phyloP scores from a whole-genome alignment of 495 filamentous ascomycete species.

The Penicillium turbatum region DNA sequence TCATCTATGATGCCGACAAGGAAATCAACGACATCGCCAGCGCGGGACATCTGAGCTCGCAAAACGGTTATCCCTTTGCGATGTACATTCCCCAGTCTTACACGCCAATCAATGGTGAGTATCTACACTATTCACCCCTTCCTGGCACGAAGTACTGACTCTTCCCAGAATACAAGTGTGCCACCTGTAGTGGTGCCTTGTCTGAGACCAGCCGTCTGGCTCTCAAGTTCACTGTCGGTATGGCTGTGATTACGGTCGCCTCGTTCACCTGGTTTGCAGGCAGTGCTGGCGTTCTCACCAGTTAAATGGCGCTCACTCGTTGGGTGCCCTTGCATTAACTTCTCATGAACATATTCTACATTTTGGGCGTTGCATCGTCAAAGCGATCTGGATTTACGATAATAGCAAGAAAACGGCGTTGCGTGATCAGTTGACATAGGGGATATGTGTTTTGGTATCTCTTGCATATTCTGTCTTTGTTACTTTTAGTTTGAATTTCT shows the following conservation, averaged over 20 bases:
- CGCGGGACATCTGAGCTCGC: slow-evolving; percentile 69
- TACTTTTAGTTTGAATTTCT: slow-evolving; percentile 1
- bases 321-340: neutral
- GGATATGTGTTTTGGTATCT: slow-evolving; percentile 5
- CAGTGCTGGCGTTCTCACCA: slow-evolving; percentile 56
- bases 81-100: slow-evolving; percentile 73
- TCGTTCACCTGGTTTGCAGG: slow-evolving; percentile 89
- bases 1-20: slow-evolving; percentile 71
- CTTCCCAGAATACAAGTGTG: slow-evolving; percentile 51
- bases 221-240: slow-evolving; percentile 67
- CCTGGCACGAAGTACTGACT: slow-evolving; percentile 14
- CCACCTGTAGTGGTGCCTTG: slow-evolving; percentile 69
- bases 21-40: slow-evolving; percentile 56
- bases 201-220: slow-evolving; percentile 60
- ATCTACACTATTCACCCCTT: neutral
- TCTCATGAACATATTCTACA: slow-evolving; percentile 23
- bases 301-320: slow-evolving; percentile 6
- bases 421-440: slow-evolving; percentile 14
- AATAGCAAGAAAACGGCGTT: slow-evolving; percentile 32
- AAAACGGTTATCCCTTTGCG: slow-evolving; percentile 64
- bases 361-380: slow-evolving; percentile 17
- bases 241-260: slow-evolving; percentile 69
- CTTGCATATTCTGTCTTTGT: slow-evolving; percentile 9
- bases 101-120: slow-evolving; percentile 56
- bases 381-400: slow-evolving; percentile 27